Base-by-base conservation (phyloP, 768 basidiomycete species). In the Tubosaeta sp. region DNA sequence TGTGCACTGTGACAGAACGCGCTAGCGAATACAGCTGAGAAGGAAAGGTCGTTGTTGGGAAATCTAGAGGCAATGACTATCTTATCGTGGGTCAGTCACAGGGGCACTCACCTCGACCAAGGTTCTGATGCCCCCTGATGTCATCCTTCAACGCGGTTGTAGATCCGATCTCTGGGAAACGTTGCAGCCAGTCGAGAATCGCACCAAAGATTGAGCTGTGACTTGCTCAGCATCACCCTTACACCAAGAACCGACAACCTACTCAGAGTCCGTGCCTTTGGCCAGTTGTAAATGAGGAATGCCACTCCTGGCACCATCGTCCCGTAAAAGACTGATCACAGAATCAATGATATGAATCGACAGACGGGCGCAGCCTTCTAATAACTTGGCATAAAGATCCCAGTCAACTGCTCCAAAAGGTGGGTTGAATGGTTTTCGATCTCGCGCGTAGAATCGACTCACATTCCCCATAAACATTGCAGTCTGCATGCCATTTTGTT, bases 391-490 rank as follows among this genome's bases (percentile, higher is more conserved):
- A 52, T 80, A 81, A 25, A 83, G 66, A 33, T 61, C 64, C 84
- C 85, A 86, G 53, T 83, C 71, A 58, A 82, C 84, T 86, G 44
- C 19, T 45, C 8, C 34, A 35, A 16, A 32, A n/a, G 19, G 38
- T 39, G 55, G 57, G 50, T 35, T 26, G 51, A 32, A 17, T 48
- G 39, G 19, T 46, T 17, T 6, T 12, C 26, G 4, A 16, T n/a
- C 9, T 8, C 8, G 26, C 4, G 12, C 10, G 27, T 4, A 34
- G 22, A 46, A 50, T 8, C 19, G 14, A 66, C 82, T 63, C 59
- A 84, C 84, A 79, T 41, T 73, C 69, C n/a, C 76, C 75, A 46
- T 71, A 69, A 13, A 65, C 31, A 37, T 50, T 41, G 37, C 67
- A 71, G 31, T 63, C 53, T 6, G 48, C 46, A 31, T 67, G 57